Base-by-base conservation (phyloP, 2,329 filamentous ascomycete genomes). In the Pseudogymnoascus sp. region DNA sequence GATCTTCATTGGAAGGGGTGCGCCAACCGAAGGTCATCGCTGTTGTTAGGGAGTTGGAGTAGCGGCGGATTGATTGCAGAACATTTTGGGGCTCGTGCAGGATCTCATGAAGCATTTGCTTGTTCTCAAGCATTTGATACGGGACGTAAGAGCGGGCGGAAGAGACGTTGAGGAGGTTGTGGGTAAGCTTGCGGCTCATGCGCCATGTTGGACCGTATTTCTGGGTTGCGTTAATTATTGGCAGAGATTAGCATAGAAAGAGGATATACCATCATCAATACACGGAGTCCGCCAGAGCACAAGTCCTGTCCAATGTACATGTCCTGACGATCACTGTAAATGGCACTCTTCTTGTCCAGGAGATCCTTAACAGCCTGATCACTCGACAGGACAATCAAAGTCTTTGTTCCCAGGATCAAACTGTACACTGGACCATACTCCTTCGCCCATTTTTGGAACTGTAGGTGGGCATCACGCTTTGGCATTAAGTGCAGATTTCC, bases 1-100 rank as follows among this genome's bases (percentile, higher is more conserved):
- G 61, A 15, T 72, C 72, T n/a, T 76, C 65, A 64, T 71, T 68
- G 1, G 65, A 66, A 0, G 68, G 68, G 0, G 74, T 76, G 6
- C 77, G 69, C 15, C 74, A 74, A 6, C 76, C 76, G 63, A 74
- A 78, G 13, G 76, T 71, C 64, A 78, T 67, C 66, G 33, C 71
- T 74, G 72, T 78, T 78, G 57, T 74, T 78, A 63, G 80, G 75
- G 67, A 80, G 65, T 82, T 82, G 47, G 75, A 78, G 64, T 76
- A 81, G 2, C 81, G 72, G 66, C 78, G 78, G 0, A 79, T 76
- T 66, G 82, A 79, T 31, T 73, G 63, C 76, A 81, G 79, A 59
- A 77, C 74, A 15, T 78, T 64, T 35, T 76, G 72, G 0, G 80
- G 80, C 1, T 71, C 64, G 1, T 73, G 62, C 8, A 79, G 65